Conservation (phyloP, 768 basidiomycete genomes). For the Lactarius quietus region DNA sequence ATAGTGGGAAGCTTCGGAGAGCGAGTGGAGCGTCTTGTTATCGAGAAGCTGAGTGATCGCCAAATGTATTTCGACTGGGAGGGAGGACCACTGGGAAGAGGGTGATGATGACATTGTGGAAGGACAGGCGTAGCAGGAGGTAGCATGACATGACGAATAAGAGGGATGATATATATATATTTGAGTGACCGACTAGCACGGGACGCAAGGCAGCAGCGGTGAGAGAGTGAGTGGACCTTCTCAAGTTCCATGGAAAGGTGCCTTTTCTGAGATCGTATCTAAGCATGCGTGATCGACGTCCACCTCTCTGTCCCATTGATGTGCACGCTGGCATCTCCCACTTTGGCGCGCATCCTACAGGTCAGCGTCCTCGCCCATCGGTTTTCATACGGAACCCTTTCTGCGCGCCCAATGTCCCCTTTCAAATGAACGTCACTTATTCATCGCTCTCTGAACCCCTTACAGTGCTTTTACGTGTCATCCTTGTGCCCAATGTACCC, state of each 20-base stretch:
- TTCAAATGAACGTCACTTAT: background rate
- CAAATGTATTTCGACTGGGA: slow-evolving; percentile 25
- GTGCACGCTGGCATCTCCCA: background rate
- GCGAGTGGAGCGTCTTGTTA: slow-evolving; percentile 15
- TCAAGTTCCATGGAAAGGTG: slow-evolving; percentile 19
- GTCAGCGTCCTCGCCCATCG: slow-evolving; percentile 24
- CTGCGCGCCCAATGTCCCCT: background rate
- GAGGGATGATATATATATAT: slow-evolving; percentile 11
- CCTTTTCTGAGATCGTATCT: slow-evolving; percentile 22
- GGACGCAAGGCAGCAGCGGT: slow-evolving; percentile 4
- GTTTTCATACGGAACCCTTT: background rate
- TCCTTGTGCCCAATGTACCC: background rate
- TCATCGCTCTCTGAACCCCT: background rate
- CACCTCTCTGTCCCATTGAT: background rate
- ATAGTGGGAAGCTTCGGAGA: slow-evolving; percentile 14
- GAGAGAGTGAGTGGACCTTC: slow-evolving; percentile 2
- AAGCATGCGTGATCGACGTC: slow-evolving; percentile 19
- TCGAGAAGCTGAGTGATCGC: slow-evolving; percentile 24
- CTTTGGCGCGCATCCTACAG: background rate
- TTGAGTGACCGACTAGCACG: slow-evolving; percentile 22
- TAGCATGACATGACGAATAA: background rate
- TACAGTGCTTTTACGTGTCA: background rate
- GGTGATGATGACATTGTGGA: background rate
- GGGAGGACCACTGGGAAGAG: slow-evolving; percentile 11
- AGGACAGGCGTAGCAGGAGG: background rate